phyloP scores from a whole-genome alignment of 345 rosid species.

The Durio zibethinus region DNA sequence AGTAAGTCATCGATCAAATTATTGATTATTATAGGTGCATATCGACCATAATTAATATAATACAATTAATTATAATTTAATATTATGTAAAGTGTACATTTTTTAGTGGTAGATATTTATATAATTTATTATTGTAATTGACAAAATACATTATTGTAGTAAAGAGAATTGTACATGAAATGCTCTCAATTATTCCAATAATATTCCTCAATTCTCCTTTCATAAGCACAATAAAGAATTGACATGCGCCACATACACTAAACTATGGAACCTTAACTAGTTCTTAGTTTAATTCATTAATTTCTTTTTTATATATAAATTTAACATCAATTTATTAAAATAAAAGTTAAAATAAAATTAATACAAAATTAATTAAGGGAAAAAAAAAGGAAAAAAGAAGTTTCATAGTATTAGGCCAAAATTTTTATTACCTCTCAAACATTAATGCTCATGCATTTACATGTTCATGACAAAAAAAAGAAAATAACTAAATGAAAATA shows the following conservation, averaged over 20 bases:
- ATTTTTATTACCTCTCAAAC: neutral
- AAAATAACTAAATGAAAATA: neutral
- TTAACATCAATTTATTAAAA: no score
- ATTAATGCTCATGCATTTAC: neutral
- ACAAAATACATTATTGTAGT: no score
- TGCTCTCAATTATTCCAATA: neutral
- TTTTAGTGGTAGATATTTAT: no score
- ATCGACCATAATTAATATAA: no score
- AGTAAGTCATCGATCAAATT: neutral
- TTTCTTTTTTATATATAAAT: no score
- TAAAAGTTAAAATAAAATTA: no score
- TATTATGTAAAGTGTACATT: no score
- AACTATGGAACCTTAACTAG: neutral
- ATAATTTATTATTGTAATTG: no score
- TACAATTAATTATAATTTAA: no score
- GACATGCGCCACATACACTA: no score
- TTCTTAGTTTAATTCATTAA: no score
- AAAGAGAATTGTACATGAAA: no score
- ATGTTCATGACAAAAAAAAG: neutral
- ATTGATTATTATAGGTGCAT: neutral
- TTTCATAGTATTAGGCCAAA: neutral
- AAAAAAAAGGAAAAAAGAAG: neutral
- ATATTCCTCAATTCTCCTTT: neutral
- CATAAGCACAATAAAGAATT: neutral
- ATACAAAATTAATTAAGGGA: neutral